Evolutionary conservation across 2,329 filamentous ascomycete species (phyloP).

Genomic region (Septoria petroselini): DNA sequence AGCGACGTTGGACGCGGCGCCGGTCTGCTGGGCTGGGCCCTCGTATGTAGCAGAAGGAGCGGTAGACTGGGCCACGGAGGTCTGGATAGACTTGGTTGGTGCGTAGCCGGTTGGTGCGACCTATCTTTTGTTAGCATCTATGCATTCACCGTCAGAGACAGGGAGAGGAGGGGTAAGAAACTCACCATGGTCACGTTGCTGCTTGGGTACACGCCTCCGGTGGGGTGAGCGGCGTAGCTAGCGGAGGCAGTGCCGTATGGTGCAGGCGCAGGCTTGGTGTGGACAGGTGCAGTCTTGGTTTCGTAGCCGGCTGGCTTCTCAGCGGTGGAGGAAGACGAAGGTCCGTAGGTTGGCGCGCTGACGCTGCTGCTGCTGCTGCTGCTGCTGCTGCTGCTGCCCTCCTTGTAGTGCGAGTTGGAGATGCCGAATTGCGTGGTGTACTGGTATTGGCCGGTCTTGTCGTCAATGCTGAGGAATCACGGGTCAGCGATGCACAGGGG

Average conservation of each 20-base stretch:
- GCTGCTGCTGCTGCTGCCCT: slow-evolving; percentile 9
- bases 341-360: slow-evolving; percentile 14
- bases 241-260: slow-evolving; percentile 62
- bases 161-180: too few relatives aligned
- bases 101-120: slow-evolving; percentile 38
- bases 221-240: slow-evolving; percentile 16
- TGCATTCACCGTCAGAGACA: not conserved
- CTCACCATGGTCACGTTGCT: slow-evolving; percentile 26
- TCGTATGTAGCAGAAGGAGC: slow-evolving; percentile 25
- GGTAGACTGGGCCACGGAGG: slow-evolving; percentile 30
- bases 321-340: slow-evolving; percentile 6
- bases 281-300: slow-evolving; percentile 10
- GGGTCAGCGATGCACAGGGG: too few relatives aligned
- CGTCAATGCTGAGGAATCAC: slow-evolving; percentile 48
- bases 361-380: slow-evolving; percentile 8
- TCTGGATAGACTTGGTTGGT: slow-evolving; percentile 35
- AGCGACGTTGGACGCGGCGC: slow-evolving; percentile 32
- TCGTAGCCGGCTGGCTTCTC: slow-evolving; percentile 11
- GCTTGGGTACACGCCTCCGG: slow-evolving; percentile 7
- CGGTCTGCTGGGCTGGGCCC: slow-evolving; percentile 22
- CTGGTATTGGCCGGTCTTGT: slow-evolving; percentile 59
- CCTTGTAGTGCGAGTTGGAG: slow-evolving; percentile 42
- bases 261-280: slow-evolving; percentile 11
- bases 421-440: slow-evolving; percentile 63
- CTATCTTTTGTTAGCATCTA: not conserved